phyloP scores from a whole-genome alignment of 768 basidiomycete species.

The Macrolepiota albuminosa region DNA sequence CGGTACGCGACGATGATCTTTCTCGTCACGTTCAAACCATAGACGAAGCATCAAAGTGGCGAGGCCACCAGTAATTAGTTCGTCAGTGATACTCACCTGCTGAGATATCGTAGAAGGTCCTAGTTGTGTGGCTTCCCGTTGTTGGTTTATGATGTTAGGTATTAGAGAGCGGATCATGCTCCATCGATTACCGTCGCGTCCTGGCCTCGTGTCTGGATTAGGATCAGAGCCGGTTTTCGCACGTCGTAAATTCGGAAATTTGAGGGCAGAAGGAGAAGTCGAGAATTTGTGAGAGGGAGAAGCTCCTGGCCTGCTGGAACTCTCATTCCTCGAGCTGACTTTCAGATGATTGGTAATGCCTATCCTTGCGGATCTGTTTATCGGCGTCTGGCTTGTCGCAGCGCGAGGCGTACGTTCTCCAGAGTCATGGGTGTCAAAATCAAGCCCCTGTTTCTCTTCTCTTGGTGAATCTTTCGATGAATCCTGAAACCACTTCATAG shows the following conservation, averaged over 20 bases:
- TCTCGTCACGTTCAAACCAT: slow-evolving; percentile 87
- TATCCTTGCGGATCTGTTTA: slow-evolving; percentile 1
- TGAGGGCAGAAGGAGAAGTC: slow-evolving; percentile 12
- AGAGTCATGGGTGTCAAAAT: slow-evolving; percentile 16
- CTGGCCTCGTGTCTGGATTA: slow-evolving; percentile 19
- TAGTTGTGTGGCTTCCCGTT: slow-evolving; percentile 22
- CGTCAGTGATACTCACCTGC: slow-evolving; percentile 74
- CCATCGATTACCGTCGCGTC: slow-evolving; percentile 44
- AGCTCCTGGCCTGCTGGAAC: background rate
- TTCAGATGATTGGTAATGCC: background rate
- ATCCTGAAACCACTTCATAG: slow-evolving; percentile 50
- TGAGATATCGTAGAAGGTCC: slow-evolving; percentile 46
- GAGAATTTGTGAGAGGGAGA: slow-evolving; percentile 7
- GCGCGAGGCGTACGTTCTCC: background rate
- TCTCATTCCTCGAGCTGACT: slow-evolving; percentile 9
- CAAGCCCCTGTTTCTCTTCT: slow-evolving; percentile 38
- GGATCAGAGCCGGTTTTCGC: slow-evolving; percentile 29
- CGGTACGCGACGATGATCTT: slow-evolving; percentile 75
- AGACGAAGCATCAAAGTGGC: slow-evolving; percentile 74
- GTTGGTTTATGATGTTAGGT: slow-evolving; percentile 44
- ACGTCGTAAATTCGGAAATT: slow-evolving; percentile 14
- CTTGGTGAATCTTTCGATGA: slow-evolving; percentile 46
- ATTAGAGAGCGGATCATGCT: slow-evolving; percentile 59
- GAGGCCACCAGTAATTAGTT: slow-evolving; percentile 76
- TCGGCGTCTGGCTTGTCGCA: background rate